Conservation (phyloP, 352 stramenopile species). For the Globisporangium abappressorium region DNA sequence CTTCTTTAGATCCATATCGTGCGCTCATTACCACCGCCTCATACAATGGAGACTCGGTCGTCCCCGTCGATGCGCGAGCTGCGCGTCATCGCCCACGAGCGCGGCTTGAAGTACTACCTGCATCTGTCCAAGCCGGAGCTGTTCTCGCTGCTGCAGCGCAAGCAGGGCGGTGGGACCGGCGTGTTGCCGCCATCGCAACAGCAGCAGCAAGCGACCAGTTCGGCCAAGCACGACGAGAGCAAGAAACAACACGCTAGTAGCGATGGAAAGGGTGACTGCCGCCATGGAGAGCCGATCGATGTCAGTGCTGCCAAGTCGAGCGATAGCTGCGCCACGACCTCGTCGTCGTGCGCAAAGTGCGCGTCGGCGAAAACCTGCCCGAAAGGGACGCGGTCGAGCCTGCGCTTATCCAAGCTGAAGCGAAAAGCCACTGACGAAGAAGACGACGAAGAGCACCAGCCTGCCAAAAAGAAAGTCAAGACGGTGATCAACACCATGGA, state of each 20-base stretch:
- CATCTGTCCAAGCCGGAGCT: conserved; percentile 82
- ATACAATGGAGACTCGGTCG: conserved; percentile 75
- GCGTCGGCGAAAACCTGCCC: background rate
- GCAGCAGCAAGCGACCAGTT: conserved; percentile 9
- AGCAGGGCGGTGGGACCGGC: conserved; percentile 52
- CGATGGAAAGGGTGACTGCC: background rate
- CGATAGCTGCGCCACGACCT: background rate
- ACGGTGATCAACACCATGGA: conserved; percentile 73
- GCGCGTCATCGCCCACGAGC: conserved; percentile 59
- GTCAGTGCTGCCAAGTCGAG: background rate
- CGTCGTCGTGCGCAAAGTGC: conserved; percentile 7
- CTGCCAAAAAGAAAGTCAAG: conserved; percentile 55
- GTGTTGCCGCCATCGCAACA: background rate
- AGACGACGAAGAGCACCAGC: conserved; percentile 16
- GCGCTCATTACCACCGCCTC: background rate
- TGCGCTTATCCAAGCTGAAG: conserved; percentile 59
- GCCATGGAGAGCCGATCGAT: background rate
- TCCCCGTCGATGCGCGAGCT: conserved; percentile 81
- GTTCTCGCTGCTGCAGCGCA: conserved; percentile 71
- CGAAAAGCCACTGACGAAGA: conserved; percentile 37
- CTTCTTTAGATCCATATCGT: background rate
- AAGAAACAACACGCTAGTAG: background rate
- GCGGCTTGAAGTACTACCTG: conserved; percentile 81
- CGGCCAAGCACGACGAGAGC: background rate
- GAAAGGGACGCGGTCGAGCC: conserved; percentile 46